A percentile compares a stretch with the other conserved stretches of the same genome.
phyloP scores from a whole-genome alignment of 805 yeast species.

The Saccharomyces jurei region DNA sequence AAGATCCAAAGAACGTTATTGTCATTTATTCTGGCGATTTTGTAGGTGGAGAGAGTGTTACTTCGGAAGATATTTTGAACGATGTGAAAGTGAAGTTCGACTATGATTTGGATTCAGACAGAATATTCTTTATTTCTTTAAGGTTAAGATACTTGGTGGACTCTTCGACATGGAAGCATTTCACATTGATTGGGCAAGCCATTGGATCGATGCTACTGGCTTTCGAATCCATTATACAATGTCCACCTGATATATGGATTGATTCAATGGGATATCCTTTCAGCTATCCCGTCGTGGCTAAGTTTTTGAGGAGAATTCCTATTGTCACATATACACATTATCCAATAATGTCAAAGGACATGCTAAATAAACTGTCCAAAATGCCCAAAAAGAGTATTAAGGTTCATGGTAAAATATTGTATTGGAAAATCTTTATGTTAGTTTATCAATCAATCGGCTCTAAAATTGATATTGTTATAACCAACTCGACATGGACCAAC shows the following conservation, averaged over 20 bases:
- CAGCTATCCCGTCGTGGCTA: slow-evolving; percentile 56
- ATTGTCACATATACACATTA: slow-evolving; percentile 86
- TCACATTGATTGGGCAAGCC: slow-evolving; percentile 84
- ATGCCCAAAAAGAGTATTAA: slow-evolving; percentile 14
- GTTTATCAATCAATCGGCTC: slow-evolving; percentile 61
- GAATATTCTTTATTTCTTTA: slow-evolving; percentile 59
- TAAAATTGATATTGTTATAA: slow-evolving; percentile 54
- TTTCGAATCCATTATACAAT: slow-evolving; percentile 56
- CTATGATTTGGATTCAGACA: slow-evolving; percentile 39
- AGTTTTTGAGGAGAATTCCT: slow-evolving; percentile 53
- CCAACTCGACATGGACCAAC: slow-evolving; percentile 90
- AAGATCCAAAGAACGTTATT: slow-evolving; percentile 43
- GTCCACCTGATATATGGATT: slow-evolving; percentile 82
- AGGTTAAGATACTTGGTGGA: slow-evolving; percentile 54
- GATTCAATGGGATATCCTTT: slow-evolving; percentile 96
- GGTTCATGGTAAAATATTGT: slow-evolving; percentile 40
- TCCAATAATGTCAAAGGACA: slow-evolving; percentile 83
- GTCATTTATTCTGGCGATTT: slow-evolving; percentile 66
- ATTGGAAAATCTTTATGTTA: slow-evolving; percentile 65
- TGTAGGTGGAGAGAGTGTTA: slow-evolving; percentile 28
- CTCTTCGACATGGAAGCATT: slow-evolving; percentile 62
- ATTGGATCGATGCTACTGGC: slow-evolving; percentile 66
- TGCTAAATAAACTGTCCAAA: slow-evolving; percentile 56
- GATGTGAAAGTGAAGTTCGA: slow-evolving; percentile 52
- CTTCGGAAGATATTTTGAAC: slow-evolving; percentile 41